Evolutionary conservation across 1,284 basidiomycete genomes (phyloP).

Genomic region (Sporisorium sorghi): DNA sequence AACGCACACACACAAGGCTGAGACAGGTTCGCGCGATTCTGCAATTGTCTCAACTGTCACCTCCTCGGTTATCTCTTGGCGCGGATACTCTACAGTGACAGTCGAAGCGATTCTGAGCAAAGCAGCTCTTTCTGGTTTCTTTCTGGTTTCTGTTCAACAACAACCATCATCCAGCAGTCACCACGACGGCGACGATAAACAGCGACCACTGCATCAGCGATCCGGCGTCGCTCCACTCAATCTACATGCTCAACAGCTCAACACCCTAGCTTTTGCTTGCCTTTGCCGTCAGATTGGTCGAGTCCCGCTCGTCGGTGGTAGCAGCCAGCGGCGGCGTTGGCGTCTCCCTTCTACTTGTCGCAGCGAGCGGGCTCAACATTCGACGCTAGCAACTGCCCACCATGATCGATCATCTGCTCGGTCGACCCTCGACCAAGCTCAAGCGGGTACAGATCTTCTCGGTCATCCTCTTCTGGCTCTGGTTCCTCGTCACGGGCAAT

Average conservation of each 20-base stretch:
- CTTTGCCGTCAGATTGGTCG: too few relatives aligned
- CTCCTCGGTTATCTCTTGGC: too few relatives aligned
- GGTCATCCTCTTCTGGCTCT: slow-evolving; percentile 59
- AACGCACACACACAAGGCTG: too few relatives aligned
- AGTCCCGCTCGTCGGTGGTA: neutral
- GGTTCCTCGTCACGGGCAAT: slow-evolving; percentile 44
- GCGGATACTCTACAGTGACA: too few relatives aligned
- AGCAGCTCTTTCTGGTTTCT: too few relatives aligned
- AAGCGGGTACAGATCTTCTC: slow-evolving; percentile 59
- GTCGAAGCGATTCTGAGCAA: too few relatives aligned
- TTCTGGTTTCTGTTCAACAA: too few relatives aligned
- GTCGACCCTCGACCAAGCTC: slow-evolving; percentile 61
- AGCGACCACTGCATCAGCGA: too few relatives aligned
- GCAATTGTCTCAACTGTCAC: too few relatives aligned
- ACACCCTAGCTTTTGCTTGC: neutral
- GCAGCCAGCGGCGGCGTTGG: neutral
- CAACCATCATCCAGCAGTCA: too few relatives aligned
- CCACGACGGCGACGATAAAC: too few relatives aligned
- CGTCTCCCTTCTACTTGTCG: slow-evolving; percentile 1
- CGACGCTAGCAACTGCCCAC: slow-evolving; percentile 1
- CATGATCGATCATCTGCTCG: slow-evolving; percentile 66
- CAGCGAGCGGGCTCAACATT: slow-evolving; percentile 1
- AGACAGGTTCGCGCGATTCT: too few relatives aligned
- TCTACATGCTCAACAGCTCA: neutral
- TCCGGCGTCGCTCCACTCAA: neutral